phyloP scores from a whole-genome alignment of 495 filamentous ascomycete species.

The Mycothermus thermophilus region DNA sequence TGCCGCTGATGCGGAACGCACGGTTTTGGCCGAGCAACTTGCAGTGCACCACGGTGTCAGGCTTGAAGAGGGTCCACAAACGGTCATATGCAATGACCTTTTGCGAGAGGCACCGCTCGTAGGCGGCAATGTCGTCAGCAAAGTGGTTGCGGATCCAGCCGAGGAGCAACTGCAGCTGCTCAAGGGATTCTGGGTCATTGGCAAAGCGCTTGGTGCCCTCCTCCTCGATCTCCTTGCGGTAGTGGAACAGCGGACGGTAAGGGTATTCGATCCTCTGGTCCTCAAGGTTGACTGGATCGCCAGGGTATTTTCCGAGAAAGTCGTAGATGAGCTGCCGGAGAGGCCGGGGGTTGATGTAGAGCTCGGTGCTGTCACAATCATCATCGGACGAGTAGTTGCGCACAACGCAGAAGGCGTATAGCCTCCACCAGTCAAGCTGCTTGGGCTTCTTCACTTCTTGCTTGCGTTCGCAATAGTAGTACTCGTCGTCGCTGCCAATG shows the following conservation, averaged over 20 bases:
- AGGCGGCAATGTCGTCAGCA: conserved; percentile 19
- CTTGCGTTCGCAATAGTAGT: conserved; percentile 18
- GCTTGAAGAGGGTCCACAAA: conserved; percentile 26
- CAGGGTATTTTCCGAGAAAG: conserved; percentile 19
- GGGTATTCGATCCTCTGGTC: conserved; percentile 20
- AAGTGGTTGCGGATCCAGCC: conserved; percentile 24
- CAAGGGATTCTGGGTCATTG: conserved; percentile 15
- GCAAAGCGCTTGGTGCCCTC: conserved; percentile 17
- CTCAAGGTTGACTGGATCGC: conserved; percentile 18
- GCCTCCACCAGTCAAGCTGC: conserved; percentile 25
- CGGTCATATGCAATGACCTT: conserved; percentile 20
- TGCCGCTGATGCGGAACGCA: conserved; percentile 14
- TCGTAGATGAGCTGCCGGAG: conserved; percentile 21
- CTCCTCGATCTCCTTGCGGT: conserved; percentile 15
- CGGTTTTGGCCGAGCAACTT: conserved; percentile 17
- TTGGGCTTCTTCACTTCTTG: conserved; percentile 14
- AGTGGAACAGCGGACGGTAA: conserved; percentile 22
- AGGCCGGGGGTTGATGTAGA: conserved; percentile 22
- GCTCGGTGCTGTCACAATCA: conserved; percentile 10
- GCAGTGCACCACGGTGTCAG: conserved; percentile 14
- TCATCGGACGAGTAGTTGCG: conserved; percentile 12
- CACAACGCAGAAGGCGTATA: conserved; percentile 24
- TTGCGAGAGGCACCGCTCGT: conserved; percentile 14
- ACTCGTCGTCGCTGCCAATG: conserved; percentile 17
- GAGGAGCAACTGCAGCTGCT: conserved; percentile 19